A percentile compares a stretch with the other conserved stretches of the same genome.
Evolutionary conservation across 148 eudicot species (phyloP).

Genomic region (Vaccinium corymbosum): DNA sequence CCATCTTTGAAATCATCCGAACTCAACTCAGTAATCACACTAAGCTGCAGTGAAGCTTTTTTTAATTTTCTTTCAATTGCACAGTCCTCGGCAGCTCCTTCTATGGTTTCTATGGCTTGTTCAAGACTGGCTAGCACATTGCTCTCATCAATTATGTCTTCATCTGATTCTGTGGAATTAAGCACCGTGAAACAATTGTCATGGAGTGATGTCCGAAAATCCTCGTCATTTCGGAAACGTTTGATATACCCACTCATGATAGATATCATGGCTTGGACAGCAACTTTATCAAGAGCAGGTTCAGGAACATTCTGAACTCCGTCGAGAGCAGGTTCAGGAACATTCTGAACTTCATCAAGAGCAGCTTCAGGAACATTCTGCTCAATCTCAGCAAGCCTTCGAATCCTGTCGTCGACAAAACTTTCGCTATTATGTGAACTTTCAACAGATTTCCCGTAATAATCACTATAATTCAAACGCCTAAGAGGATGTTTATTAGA

Average conservation of each 20-base stretch:
- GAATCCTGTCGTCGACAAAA: constrained; percentile 19
- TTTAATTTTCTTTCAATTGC: constrained; percentile 38
- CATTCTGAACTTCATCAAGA: constrained; percentile 24
- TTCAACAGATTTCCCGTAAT: constrained; percentile 14
- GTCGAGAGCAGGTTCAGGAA: constrained; percentile 16
- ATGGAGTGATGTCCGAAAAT: constrained; percentile 35
- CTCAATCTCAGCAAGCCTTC: constrained; percentile 18
- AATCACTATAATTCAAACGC: neutral
- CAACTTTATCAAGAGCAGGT: constrained; percentile 46
- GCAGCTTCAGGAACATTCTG: constrained; percentile 29
- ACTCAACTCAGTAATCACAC: constrained; percentile 50
- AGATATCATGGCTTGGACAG: constrained; percentile 43
- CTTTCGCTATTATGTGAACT: constrained; percentile 5
- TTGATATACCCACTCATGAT: constrained; percentile 39
- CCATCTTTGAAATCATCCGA: constrained; percentile 40
- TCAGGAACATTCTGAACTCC: constrained; percentile 13
- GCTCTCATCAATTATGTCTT: constrained; percentile 27
- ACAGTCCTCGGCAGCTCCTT: constrained; percentile 39
- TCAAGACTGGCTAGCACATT: constrained; percentile 46
- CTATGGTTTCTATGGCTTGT: constrained; percentile 48
- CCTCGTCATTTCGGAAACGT: constrained; percentile 32
- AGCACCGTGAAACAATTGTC: constrained; percentile 40
- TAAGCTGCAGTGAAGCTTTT: constrained; percentile 49
- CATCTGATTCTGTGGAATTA: constrained; percentile 31
- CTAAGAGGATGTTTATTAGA: constrained; percentile 13